Evolutionary conservation across 257 asterid genomes (phyloP).

Genomic region (Gentiana macrophylla): DNA sequence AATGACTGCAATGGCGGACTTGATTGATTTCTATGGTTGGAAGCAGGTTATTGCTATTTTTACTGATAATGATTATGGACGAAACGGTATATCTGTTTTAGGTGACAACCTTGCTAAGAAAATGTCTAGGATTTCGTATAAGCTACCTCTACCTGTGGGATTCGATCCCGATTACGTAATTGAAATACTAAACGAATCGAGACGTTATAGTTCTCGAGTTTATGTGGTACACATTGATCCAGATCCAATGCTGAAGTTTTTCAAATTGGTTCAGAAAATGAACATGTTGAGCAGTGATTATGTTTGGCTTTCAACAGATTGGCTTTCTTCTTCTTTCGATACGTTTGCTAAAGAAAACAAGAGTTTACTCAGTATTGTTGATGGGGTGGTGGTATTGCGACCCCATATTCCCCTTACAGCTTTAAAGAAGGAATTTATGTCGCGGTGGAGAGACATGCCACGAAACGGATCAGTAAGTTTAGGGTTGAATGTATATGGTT

Average conservation of each 20-base stretch:
- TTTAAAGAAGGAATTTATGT: slow-evolving; percentile 7
- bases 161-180: slow-evolving; percentile 29
- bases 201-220: slow-evolving; percentile 50
- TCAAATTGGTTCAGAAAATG: slow-evolving; percentile 38
- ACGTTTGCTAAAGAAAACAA: slow-evolving; percentile 21
- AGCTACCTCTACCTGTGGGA: slow-evolving; percentile 41
- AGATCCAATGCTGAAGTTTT: slow-evolving; percentile 27
- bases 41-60: slow-evolving; percentile 58
- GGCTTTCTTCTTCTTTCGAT: slow-evolving; percentile 70
- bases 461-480: neutral
- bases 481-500: slow-evolving; percentile 19
- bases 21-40: slow-evolving; percentile 60
- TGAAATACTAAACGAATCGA: slow-evolving; percentile 52
- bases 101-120: slow-evolving; percentile 56
- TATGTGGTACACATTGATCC: slow-evolving; percentile 62
- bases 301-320: slow-evolving; percentile 77
- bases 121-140: slow-evolving; percentile 44
- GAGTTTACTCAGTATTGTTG: slow-evolving; percentile 9
- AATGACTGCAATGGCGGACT: slow-evolving; percentile 62
- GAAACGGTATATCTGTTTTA: slow-evolving; percentile 62
- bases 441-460: slow-evolving; percentile 22
- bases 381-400: slow-evolving; percentile 24
- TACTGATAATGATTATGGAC: slow-evolving; percentile 70
- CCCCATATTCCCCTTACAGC: slow-evolving; percentile 17
- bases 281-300: slow-evolving; percentile 69